phyloP scores from a whole-genome alignment of 2,329 filamentous ascomycete genomes.

The Colletotrichum spaethianum region DNA sequence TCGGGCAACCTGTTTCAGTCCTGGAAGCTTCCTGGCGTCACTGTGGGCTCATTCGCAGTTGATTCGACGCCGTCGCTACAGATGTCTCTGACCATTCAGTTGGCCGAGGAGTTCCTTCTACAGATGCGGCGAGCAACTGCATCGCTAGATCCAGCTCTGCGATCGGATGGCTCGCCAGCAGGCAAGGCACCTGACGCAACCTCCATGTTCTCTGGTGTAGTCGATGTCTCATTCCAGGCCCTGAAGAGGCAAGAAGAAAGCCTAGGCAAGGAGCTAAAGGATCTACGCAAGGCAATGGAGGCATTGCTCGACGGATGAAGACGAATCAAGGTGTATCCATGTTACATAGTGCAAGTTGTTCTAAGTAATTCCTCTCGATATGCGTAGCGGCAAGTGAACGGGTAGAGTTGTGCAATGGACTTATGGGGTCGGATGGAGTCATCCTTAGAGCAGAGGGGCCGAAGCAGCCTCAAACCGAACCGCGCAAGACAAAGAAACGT shows the following conservation, averaged over 20 bases:
- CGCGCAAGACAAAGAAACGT: conserved; percentile 39
- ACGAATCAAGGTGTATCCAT: conserved; percentile 4
- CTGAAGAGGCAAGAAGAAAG: conserved; percentile 53
- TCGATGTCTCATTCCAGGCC: conserved; percentile 45
- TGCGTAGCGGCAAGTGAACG: conserved; percentile 15
- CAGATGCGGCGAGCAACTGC: conserved; percentile 52
- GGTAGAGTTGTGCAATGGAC: conserved; percentile 16
- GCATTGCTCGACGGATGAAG: conserved; percentile 46
- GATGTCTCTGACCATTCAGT: conserved; percentile 58
- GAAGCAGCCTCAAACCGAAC: conserved; percentile 29
- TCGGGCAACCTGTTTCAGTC: conserved; percentile 49
- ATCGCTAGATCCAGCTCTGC: conserved; percentile 46
- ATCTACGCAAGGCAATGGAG: conserved; percentile 53
- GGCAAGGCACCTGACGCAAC: conserved; percentile 41
- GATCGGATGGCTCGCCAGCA: conserved; percentile 29
- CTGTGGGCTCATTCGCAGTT: conserved; percentile 57
- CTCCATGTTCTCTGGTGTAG: conserved; percentile 52
- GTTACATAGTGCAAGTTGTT: conserved; percentile 23
- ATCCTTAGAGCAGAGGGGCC: conserved; percentile 14
- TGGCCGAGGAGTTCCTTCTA: conserved; percentile 58
- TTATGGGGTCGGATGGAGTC: conserved; percentile 9
- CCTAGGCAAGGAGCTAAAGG: conserved; percentile 50
- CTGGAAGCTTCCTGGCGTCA: conserved; percentile 59
- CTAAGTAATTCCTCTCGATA: conserved; percentile 1
- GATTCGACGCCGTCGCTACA: conserved; percentile 57